Conservation (phyloP, 2,329 filamentous ascomycete species). For the Lasiodiplodia gonubiensis region DNA sequence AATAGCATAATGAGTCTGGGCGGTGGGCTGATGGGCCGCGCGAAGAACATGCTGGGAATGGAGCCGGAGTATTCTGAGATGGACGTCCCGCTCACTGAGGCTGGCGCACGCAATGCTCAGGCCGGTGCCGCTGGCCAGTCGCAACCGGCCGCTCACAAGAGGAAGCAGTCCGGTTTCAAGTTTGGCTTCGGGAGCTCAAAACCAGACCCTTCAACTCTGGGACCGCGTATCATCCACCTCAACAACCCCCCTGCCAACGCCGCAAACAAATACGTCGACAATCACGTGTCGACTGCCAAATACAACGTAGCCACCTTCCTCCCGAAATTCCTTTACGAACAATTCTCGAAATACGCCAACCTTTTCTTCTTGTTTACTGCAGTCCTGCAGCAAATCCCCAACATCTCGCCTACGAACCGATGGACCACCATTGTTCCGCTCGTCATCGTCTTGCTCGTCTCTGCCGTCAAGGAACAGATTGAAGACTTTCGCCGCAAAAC, state of each 20-base stretch:
- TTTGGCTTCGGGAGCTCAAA: conserved; percentile 88
- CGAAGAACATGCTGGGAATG: conserved; percentile 92
- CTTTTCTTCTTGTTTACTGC: conserved; percentile 99
- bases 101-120: conserved; percentile 55
- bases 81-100: conserved; percentile 92
- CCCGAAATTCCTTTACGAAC: conserved; percentile 96
- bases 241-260: conserved; percentile 96
- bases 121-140: conserved; percentile 53
- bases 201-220: conserved; percentile 86
- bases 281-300: conserved; percentile 96
- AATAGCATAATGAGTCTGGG: conserved; percentile 90
- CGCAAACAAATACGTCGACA: conserved; percentile 89
- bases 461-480: conserved; percentile 89
- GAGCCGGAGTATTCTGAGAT: conserved; percentile 90
- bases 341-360: conserved; percentile 99
- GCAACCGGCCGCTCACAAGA: conserved; percentile 58
- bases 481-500: conserved; percentile 91
- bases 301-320: conserved; percentile 94
- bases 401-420: conserved; percentile 90
- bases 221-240: conserved; percentile 89
- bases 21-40: conserved; percentile 82
- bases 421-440: conserved; percentile 98
- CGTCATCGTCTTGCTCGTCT: conserved; percentile 87
- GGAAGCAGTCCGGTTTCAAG: conserved; percentile 72
- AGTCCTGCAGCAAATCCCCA: conserved; percentile 90